Evolutionary conservation across 148 eudicot genomes (phyloP).

Genomic region (Fallopia convolvulus): DNA sequence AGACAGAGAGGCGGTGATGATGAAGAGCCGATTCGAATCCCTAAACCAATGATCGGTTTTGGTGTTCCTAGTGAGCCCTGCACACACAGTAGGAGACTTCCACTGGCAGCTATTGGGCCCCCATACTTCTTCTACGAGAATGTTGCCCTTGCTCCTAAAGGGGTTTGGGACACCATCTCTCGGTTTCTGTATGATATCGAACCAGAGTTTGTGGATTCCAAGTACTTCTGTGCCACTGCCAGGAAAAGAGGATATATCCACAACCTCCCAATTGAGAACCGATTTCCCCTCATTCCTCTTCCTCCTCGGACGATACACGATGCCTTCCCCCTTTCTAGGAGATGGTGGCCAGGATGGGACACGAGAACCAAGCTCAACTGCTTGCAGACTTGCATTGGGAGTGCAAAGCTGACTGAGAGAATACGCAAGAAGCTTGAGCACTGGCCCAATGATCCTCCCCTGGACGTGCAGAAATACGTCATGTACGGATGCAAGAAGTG

Average conservation of each 20-base stretch:
- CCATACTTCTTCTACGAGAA: slow-evolving; percentile 83
- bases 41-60: slow-evolving; percentile 87
- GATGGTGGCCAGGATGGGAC: slow-evolving; percentile 93
- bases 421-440: slow-evolving; percentile 62
- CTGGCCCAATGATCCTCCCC: slow-evolving; percentile 38
- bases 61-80: slow-evolving; percentile 48
- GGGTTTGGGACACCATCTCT: slow-evolving; percentile 80
- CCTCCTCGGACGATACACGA: slow-evolving; percentile 65
- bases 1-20: slow-evolving; percentile 35
- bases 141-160: slow-evolving; percentile 83
- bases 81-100: slow-evolving; percentile 32
- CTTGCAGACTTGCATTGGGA: slow-evolving; percentile 64
- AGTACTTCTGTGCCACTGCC: slow-evolving; percentile 66
- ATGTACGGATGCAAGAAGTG: slow-evolving; percentile 66
- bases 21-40: slow-evolving; percentile 57
- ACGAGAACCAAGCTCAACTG: slow-evolving; percentile 57
- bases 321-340: slow-evolving; percentile 58
- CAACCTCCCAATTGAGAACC: slow-evolving; percentile 57
- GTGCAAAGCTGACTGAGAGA: slow-evolving; percentile 63
- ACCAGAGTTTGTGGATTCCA: no score
- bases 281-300: slow-evolving; percentile 63
- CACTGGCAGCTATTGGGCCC: slow-evolving; percentile 55
- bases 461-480: slow-evolving; percentile 43
- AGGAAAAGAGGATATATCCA: slow-evolving; percentile 84
- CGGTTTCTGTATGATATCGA: slow-evolving; percentile 53